Evolutionary conservation across 805 yeast genomes (phyloP), one percentile per base, ranked within the genome.

Genomic region (Lipomyces starkeyi): DNA sequence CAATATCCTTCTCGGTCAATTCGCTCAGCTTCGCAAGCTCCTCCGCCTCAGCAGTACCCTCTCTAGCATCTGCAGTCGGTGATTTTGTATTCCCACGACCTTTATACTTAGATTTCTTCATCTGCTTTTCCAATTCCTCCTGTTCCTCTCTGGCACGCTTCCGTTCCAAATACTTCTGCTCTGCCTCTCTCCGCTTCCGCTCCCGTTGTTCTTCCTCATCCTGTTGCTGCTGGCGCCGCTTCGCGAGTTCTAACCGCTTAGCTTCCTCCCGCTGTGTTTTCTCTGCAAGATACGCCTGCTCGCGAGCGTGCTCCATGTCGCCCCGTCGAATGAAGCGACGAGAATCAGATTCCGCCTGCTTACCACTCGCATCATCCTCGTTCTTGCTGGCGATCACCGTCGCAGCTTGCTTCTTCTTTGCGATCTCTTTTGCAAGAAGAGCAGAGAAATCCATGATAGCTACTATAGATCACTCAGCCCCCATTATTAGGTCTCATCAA

Each of bases 361-460:
- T 59, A 32, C 53, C 55, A 35, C 68, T 61, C 29, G 25, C 20
- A 32, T 43, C 65, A 43, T 43, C 20, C 11, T 43, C 49, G 43
- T 37, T 37, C 49, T 43, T 43, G 22, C 11, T n/a, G 25, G 34
- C 57, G 54, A 17, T 68, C 49, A 47, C 71, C 49, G 67, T 69
- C 58, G 64, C 76, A 49, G 72, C 64, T 67, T 75, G 74, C 71
- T 79, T 78, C 77, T 84, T 84, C 76, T 81, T 84, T 6, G 77
- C 78, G 25, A 86, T 86, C 75, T 87, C 89, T 34, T 78, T 76
- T 0, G 82, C 73, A 63, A 87, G 73, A 32, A 86, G 70, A 52
- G 79, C 78, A 13, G 84, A 79, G 67, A 86, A 82, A 73, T 85
- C 84, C 88, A 86, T 86, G 29, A 17, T 56, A 53, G n/a, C n/a